phyloP scores from a whole-genome alignment of 176 grass and related monocot genomes.

The Otatea glauca region DNA sequence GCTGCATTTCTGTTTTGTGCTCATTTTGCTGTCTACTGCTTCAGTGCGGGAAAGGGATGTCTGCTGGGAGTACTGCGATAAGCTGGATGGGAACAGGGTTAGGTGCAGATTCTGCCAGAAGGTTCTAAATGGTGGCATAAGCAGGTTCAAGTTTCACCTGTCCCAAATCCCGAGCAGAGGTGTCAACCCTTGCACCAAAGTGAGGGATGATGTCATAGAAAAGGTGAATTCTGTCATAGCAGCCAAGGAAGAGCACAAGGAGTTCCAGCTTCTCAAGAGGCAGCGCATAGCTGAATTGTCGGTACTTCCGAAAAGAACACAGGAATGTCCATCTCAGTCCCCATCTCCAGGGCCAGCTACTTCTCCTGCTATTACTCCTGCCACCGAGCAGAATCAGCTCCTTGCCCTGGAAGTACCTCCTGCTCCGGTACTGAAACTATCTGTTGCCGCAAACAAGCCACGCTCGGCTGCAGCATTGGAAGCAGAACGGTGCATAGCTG shows the following conservation, averaged over 20 bases:
- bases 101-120: conserved; percentile 88
- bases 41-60: conserved; percentile 88
- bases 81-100: conserved; percentile 94
- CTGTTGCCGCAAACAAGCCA: conserved; percentile 25
- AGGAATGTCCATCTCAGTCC: conserved; percentile 40
- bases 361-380: conserved; percentile 42
- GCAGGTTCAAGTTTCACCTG: conserved; percentile 91
- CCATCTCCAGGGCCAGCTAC: conserved; percentile 40
- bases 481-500: conserved; percentile 79
- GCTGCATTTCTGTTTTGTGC: conserved; percentile 3
- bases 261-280: conserved; percentile 65
- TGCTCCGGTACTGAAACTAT: conserved; percentile 14
- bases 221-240: conserved; percentile 80
- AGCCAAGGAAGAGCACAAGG: conserved; percentile 85
- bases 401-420: conserved; percentile 36
- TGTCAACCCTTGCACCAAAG: conserved; percentile 78
- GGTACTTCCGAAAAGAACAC: conserved; percentile 32
- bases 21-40: background rate
- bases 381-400: conserved; percentile 38
- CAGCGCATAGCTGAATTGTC: conserved; percentile 52
- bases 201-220: conserved; percentile 66
- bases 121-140: conserved; percentile 92
- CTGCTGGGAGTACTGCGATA: conserved; percentile 98
- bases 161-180: conserved; percentile 89
- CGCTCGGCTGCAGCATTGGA: conserved; percentile 42